Percentiles rank a stretch among this genome's conserved stretches.
These are phyloP conservation scores for Auriscalpium vulgare DNA, from an alignment of 768 basidiomycete genomes.

Conservation along the genomic window DNA sequence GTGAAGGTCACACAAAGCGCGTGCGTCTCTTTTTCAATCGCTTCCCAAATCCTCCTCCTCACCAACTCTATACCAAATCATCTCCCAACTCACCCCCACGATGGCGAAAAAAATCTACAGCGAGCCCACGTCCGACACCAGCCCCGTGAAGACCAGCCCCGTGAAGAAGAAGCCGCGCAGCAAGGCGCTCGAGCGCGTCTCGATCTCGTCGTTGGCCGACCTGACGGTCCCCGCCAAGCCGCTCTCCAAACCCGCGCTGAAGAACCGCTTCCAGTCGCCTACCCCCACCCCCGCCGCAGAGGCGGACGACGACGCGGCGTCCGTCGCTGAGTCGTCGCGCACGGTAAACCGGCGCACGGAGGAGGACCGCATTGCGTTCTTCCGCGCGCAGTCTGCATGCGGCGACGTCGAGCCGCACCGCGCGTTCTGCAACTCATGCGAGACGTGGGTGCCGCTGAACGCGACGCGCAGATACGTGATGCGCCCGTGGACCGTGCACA, in stretches of 20 bases:
- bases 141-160: background rate
- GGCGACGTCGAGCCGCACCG: conserved; percentile 47
- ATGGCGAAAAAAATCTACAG: background rate
- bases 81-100: background rate
- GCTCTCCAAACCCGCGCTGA: background rate
- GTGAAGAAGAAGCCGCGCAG: background rate
- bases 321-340: conserved; percentile 43
- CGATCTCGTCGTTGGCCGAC: background rate
- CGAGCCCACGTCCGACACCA: background rate
- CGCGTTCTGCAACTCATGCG: conserved; percentile 52
- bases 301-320: conserved; percentile 38
- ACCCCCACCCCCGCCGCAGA: conserved; percentile 19
- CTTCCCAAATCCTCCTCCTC: background rate
- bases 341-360: conserved; percentile 45
- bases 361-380: conserved; percentile 54
- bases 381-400: conserved; percentile 54
- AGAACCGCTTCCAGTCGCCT: background rate
- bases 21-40: background rate
- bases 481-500: conserved; percentile 54
- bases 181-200: background rate
- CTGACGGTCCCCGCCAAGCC: background rate
- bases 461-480: conserved; percentile 48
- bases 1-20: background rate
- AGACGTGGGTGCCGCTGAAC: conserved; percentile 48
- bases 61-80: background rate